Conservation (phyloP, 2,329 filamentous ascomycete species). For the Epichloe gansuensis region DNA sequence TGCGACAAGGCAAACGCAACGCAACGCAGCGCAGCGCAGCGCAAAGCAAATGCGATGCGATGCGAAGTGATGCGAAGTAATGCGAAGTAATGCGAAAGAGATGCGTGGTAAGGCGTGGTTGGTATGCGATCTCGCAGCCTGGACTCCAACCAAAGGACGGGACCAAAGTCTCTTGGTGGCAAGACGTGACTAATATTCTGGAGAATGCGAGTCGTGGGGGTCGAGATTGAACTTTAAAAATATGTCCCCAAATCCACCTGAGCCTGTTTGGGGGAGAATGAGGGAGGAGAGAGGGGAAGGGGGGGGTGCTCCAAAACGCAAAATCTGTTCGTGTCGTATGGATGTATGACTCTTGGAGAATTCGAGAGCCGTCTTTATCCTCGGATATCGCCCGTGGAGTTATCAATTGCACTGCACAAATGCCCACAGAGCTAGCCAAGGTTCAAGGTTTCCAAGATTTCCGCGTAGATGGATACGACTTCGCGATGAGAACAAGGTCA, state of each 20-base stretch:
- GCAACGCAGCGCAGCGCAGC: neutral
- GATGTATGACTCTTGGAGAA: neutral
- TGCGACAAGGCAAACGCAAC: neutral
- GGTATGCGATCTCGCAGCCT: neutral
- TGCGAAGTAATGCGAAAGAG: neutral
- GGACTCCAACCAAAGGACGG: neutral
- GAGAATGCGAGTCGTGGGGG: slow-evolving; percentile 1
- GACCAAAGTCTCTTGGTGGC: neutral
- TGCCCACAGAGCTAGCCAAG: too few relatives aligned
- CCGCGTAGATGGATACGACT: too few relatives aligned
- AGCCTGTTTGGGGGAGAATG: too few relatives aligned
- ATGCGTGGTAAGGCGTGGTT: neutral
- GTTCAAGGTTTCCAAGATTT: too few relatives aligned
- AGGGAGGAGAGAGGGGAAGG: neutral
- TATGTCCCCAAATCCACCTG: slow-evolving; percentile 2
- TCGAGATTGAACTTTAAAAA: neutral
- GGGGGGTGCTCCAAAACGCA: neutral
- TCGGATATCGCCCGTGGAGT: neutral
- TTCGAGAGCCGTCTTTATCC: neutral
- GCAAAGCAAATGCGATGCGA: neutral
- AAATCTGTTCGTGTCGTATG: neutral
- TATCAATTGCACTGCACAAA: too few relatives aligned
- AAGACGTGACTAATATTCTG: neutral
- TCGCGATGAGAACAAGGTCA: too few relatives aligned
- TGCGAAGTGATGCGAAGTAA: neutral